These are phyloP conservation scores for Hygrophorus pudorinus DNA, from an alignment of 768 basidiomycete genomes.

Conservation along the genomic window DNA sequence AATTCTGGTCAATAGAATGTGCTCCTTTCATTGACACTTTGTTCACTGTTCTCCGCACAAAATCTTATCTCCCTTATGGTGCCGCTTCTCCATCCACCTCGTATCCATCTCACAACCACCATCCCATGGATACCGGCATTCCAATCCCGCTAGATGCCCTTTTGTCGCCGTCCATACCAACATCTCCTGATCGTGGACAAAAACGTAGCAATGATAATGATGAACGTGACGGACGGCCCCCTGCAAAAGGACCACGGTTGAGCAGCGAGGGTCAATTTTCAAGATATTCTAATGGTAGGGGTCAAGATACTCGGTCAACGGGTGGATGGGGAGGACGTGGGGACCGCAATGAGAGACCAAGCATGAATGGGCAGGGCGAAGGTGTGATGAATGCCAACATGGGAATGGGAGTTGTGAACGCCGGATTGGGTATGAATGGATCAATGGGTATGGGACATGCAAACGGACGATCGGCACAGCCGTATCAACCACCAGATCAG, in stretches of 20 bases:
- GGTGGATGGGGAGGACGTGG: constrained; percentile 34
- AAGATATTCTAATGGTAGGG: constrained; percentile 40
- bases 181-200: constrained; percentile 42
- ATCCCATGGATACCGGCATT: constrained; percentile 53
- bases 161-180: constrained; percentile 30
- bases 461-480: constrained; percentile 42
- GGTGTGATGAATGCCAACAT: constrained; percentile 21
- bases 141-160: constrained; percentile 71
- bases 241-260: constrained; percentile 66
- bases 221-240: constrained; percentile 46
- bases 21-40: constrained; percentile 73
- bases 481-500: constrained; percentile 64
- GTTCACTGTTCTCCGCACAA: constrained; percentile 75
- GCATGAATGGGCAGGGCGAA: constrained; percentile 20
- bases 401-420: constrained; percentile 5
- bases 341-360: constrained; percentile 20
- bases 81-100: constrained; percentile 30
- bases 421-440: constrained; percentile 20
- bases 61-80: constrained; percentile 75
- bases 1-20: constrained; percentile 37
- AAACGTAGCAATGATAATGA: constrained; percentile 61
- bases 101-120: constrained; percentile 24
- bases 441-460: constrained; percentile 19
- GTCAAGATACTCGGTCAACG: constrained; percentile 21
- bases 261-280: constrained; percentile 57